These are phyloP conservation scores for Suhomyces wounanorum DNA, from an alignment of 1,139 yeast species.

Conservation along the genomic window DNA sequence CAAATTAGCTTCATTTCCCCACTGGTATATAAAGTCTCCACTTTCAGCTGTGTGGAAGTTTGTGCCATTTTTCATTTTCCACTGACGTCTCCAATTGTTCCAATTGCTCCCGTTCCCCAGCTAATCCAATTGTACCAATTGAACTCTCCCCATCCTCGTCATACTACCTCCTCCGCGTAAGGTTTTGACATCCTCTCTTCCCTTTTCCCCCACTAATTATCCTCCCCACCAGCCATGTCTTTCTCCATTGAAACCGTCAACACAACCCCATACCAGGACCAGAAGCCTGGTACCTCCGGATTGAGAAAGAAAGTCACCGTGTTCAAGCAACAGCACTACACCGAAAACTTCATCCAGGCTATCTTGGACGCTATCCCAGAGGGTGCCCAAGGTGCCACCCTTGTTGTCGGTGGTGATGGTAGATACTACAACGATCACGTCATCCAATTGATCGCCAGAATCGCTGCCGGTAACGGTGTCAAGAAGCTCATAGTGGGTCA, in stretches of 20 bases:
- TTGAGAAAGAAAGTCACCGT: slow-evolving; percentile 87
- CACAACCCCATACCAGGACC: slow-evolving; percentile 85
- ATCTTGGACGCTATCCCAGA: slow-evolving; percentile 87
- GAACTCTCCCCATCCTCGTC: neutral
- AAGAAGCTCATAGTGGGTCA: slow-evolving; percentile 83
- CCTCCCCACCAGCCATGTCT: slow-evolving; percentile 2
- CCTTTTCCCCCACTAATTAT: neutral
- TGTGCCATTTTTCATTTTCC: neutral
- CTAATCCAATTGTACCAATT: neutral
- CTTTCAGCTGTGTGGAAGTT: neutral
- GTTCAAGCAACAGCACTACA: slow-evolving; percentile 78
- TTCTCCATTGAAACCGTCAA: slow-evolving; percentile 31
- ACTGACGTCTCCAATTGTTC: neutral
- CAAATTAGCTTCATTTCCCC: neutral
- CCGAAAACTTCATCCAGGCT: slow-evolving; percentile 93
- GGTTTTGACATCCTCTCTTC: neutral
- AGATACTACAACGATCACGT: slow-evolving; percentile 85
- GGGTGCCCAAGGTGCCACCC: slow-evolving; percentile 69
- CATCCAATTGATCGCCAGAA: slow-evolving; percentile 76
- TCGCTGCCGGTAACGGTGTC: slow-evolving; percentile 92
- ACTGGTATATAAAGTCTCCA: neutral
- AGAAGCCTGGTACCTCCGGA: slow-evolving; percentile 98
- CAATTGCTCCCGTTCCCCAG: neutral
- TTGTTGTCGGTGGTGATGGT: slow-evolving; percentile 97
- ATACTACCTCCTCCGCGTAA: neutral